phyloP scores from a whole-genome alignment of 78 protist genomes.

The Corallochytrium limacisporum region DNA sequence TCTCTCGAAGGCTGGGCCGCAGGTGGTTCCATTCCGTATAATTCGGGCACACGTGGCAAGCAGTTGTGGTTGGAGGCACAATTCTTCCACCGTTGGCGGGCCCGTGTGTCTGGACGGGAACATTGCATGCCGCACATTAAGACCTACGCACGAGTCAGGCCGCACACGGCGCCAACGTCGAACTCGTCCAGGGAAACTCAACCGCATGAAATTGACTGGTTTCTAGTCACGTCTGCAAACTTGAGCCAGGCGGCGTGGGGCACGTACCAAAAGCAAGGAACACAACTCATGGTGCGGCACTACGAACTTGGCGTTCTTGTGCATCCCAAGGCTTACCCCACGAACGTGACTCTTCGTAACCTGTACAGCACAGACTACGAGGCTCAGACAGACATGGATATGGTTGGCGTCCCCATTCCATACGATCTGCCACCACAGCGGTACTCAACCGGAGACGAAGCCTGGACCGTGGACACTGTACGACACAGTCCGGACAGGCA shows the following conservation, averaged over 20 bases:
- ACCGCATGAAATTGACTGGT: neutral
- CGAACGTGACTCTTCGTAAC: too few species aligned
- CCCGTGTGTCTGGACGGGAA: neutral
- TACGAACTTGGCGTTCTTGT: slow-evolving; percentile 12
- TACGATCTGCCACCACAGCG: too few species aligned
- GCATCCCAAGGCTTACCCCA: too few species aligned
- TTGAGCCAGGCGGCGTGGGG: slow-evolving; percentile 14
- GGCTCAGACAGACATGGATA: too few species aligned
- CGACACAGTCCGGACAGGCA: too few species aligned
- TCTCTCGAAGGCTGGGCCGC: neutral
- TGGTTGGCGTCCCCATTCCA: too few species aligned
- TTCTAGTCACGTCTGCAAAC: neutral
- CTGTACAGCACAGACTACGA: too few species aligned
- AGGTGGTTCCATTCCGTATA: neutral
- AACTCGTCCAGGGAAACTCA: too few species aligned
- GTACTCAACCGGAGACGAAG: too few species aligned
- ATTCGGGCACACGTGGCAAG: neutral
- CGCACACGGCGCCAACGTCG: too few species aligned
- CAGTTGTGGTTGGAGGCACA: neutral
- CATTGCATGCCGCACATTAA: slow-evolving; percentile 15
- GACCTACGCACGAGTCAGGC: neutral
- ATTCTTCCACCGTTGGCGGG: neutral
- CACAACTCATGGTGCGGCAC: neutral
- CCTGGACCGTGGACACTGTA: too few species aligned
- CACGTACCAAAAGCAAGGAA: neutral